Conservation (phyloP, 2,329 filamentous ascomycete species). For the Albifimbria verrucaria region DNA sequence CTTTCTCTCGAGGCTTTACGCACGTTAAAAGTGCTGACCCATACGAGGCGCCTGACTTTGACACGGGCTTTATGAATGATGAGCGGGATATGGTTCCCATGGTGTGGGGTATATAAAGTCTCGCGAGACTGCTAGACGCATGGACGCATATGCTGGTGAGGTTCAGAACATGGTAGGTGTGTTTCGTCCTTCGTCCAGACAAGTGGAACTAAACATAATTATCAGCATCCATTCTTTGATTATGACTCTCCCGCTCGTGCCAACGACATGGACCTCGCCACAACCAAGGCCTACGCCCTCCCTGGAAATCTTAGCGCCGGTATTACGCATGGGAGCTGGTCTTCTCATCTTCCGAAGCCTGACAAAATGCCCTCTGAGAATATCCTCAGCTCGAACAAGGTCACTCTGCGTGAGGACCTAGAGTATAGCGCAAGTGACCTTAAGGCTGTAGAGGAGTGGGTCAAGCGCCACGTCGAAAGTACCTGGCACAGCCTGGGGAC, state of each 20-base stretch:
- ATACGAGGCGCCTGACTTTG: constrained; percentile 74
- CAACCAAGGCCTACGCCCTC: constrained; percentile 72
- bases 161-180: constrained; percentile 50
- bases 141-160: constrained; percentile 76
- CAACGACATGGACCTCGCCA: constrained; percentile 70
- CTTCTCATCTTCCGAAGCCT: constrained; percentile 50
- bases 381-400: constrained; percentile 61
- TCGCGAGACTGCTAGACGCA: constrained; percentile 73
- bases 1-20: constrained; percentile 69
- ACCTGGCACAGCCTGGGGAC: constrained; percentile 69
- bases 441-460: constrained; percentile 64
- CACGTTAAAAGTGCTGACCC: constrained; percentile 70
- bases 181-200: constrained; percentile 10
- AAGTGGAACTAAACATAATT: constrained; percentile 20
- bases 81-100: constrained; percentile 80
- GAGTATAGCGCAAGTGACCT: constrained; percentile 64
- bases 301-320: constrained; percentile 68
- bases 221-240: constrained; percentile 64
- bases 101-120: constrained; percentile 86
- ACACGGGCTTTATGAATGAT: constrained; percentile 82
- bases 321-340: constrained; percentile 73
- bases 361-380: constrained; percentile 44
- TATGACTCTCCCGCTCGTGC: constrained; percentile 68
- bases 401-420: constrained; percentile 59
- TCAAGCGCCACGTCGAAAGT: constrained; percentile 70